Conservation (phyloP, 2,329 filamentous ascomycete species). For the Verticillium zaregamsianum region DNA sequence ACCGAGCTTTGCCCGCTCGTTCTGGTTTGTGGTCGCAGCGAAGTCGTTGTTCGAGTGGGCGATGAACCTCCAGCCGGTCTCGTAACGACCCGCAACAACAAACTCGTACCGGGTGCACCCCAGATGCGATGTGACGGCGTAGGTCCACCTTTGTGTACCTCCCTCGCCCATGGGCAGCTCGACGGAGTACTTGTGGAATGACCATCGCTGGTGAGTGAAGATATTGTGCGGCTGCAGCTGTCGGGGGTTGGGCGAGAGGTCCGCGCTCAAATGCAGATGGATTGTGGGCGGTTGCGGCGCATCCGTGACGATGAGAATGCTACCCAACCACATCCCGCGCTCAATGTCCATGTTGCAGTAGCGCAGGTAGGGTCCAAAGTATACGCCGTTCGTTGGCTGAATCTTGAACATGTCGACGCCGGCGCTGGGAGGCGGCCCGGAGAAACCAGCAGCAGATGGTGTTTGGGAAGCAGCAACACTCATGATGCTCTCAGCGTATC, state of each 20-base stretch:
- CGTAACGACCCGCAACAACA: conserved; percentile 82
- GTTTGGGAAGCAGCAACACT: conserved; percentile 71
- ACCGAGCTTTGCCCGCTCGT: conserved; percentile 79
- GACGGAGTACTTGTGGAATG: conserved; percentile 92
- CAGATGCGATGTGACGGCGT: conserved; percentile 93
- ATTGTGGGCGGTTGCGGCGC: conserved; percentile 90
- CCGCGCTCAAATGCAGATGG: conserved; percentile 84
- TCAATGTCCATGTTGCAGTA: conserved; percentile 98
- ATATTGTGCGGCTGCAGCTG: conserved; percentile 82
- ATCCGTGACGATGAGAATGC: conserved; percentile 90
- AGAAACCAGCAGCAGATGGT: conserved; percentile 77
- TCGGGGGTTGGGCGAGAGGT: conserved; percentile 87
- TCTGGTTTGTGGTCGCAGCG: conserved; percentile 78
- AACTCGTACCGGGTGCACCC: conserved; percentile 99
- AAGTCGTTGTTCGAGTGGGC: conserved; percentile 97
- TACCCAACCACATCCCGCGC: conserved; percentile 84
- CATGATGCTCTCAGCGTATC: conserved; percentile 82
- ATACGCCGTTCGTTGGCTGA: conserved; percentile 90
- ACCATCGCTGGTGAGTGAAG: conserved; percentile 87
- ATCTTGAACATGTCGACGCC: conserved; percentile 95
- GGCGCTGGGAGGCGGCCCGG: conserved; percentile 79
- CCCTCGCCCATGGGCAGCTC: conserved; percentile 85
- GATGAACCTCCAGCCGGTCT: conserved; percentile 93
- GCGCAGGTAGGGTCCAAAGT: conserved; percentile 92
- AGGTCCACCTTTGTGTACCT: conserved; percentile 85